phyloP scores from a whole-genome alignment of 257 asterid genomes.

The Salvia miltiorrhiza region DNA sequence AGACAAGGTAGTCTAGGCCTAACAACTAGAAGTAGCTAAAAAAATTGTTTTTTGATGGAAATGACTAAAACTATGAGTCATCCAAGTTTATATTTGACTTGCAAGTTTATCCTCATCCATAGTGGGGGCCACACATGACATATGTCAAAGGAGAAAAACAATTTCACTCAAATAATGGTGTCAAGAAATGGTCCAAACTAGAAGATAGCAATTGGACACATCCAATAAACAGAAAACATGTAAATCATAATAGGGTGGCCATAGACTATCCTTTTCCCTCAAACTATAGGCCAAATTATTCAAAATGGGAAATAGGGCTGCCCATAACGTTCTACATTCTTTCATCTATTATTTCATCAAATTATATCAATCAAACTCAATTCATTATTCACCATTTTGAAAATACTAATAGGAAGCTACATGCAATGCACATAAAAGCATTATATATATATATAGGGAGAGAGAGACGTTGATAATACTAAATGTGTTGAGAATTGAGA shows the following conservation, averaged over 20 bases:
- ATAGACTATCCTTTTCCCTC: neutral
- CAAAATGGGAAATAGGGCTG: neutral
- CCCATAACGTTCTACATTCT: neutral
- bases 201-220: neutral
- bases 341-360: slow-evolving; percentile 5
- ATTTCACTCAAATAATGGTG: neutral
- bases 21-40: too few species aligned
- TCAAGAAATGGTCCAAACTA: slow-evolving; percentile 12
- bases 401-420: neutral
- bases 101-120: slow-evolving; percentile 12
- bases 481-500: too few species aligned
- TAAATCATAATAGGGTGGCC: neutral
- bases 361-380: neutral
- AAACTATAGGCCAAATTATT: neutral
- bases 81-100: too few species aligned
- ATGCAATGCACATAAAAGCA: too few species aligned
- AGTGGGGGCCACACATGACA: slow-evolving; percentile 13
- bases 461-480: too few species aligned
- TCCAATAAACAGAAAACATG: neutral
- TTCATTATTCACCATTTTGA: neutral
- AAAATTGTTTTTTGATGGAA: too few species aligned
- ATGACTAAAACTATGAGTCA: too few species aligned
- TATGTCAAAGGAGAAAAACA: neutral
- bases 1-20: too few species aligned
- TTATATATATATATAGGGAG: too few species aligned